Percentiles rank a stretch among this genome's conserved stretches.
phyloP scores from a whole-genome alignment of 257 asterid genomes.

The Nicotiana otophora region DNA sequence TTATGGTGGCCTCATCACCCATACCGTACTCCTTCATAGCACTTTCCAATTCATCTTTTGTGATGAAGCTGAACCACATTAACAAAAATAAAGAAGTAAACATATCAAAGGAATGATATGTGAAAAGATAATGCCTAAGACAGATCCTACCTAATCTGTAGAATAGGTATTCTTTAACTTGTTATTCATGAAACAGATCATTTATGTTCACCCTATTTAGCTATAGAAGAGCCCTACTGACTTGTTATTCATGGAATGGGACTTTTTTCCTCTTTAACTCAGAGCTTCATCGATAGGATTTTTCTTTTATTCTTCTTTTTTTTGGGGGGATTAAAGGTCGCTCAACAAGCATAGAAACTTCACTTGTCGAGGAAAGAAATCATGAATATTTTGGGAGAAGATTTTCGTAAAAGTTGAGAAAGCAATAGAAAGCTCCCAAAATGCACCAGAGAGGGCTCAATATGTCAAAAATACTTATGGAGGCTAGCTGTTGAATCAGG shows the following conservation, averaged over 20 bases:
- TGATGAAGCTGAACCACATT: slow-evolving; percentile 39
- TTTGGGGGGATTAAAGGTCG: background rate
- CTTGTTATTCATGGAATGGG: too few species aligned
- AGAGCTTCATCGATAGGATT: background rate
- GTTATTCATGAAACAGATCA: background rate
- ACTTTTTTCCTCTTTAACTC: background rate
- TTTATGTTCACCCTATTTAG: background rate
- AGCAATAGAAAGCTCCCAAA: background rate
- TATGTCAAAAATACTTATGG: background rate
- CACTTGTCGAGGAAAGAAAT: background rate
- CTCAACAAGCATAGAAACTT: background rate
- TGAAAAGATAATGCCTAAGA: background rate
- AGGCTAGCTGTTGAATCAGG: background rate
- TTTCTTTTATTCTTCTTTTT: too few species aligned
- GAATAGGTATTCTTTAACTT: background rate
- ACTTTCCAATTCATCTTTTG: slow-evolving; percentile 63
- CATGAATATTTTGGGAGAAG: background rate
- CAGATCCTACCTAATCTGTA: background rate
- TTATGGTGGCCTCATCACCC: slow-evolving; percentile 62
- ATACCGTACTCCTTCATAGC: slow-evolving; percentile 69
- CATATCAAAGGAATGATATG: background rate
- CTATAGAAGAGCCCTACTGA: background rate
- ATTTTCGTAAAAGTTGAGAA: background rate
- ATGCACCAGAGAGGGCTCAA: background rate
- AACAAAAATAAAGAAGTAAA: background rate